These are phyloP conservation scores for Exophiala dermatitidis DNA, from an alignment of 2,329 filamentous ascomycete species.

Conservation along the genomic window DNA sequence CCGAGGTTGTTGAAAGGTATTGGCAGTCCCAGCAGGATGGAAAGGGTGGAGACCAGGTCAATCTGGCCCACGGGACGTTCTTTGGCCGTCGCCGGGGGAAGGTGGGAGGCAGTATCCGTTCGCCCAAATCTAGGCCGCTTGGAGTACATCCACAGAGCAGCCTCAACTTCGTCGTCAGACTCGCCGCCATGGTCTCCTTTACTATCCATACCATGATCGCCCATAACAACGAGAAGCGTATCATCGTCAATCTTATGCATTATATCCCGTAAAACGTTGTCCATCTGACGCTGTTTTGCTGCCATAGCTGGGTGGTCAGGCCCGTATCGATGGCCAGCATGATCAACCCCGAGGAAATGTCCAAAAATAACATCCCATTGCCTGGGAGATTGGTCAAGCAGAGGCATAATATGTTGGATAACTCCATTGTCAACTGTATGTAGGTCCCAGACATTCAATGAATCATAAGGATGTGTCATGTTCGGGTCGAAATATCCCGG, in stretches of 20 bases:
- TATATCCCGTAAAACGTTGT: conserved; percentile 66
- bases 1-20: conserved; percentile 96
- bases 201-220: conserved; percentile 96
- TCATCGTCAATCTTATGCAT: conserved; percentile 68
- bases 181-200: conserved; percentile 99
- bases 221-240: conserved; percentile 89
- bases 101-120: conserved; percentile 51
- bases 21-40: conserved; percentile 78
- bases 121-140: conserved; percentile 79
- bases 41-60: conserved; percentile 86
- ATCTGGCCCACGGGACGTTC: conserved; percentile 74
- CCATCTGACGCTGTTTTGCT: conserved; percentile 86
- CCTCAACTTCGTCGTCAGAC: conserved; percentile 90
- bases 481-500: conserved; percentile 86
- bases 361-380: conserved; percentile 94
- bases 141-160: conserved; percentile 97
- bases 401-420: conserved; percentile 78
- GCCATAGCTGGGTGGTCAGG: conserved; percentile 89
- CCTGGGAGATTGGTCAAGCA: conserved; percentile 57
- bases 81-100: conserved; percentile 65
- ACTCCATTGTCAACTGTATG: conserved; percentile 97
- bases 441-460: conserved; percentile 96
- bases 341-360: conserved; percentile 90
- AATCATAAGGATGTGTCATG: conserved; percentile 84
- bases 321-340: conserved; percentile 92